Evolutionary conservation across 768 basidiomycete genomes (phyloP).

Genomic region (Leccinum rimulosum): DNA sequence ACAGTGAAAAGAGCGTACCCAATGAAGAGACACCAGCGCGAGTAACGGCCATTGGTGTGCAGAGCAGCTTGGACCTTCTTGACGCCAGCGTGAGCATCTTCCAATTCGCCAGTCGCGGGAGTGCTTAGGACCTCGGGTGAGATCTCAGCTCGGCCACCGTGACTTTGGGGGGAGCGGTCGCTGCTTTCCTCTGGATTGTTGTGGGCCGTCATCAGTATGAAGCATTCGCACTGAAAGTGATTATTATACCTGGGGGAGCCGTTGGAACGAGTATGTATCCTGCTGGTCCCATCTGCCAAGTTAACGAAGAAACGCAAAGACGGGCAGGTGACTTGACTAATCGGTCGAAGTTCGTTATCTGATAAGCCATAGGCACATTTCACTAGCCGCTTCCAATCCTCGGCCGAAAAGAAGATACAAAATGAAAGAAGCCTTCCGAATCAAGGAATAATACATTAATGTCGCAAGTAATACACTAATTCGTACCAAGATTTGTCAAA

Average conservation of each 20-base stretch:
- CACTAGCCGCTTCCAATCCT: background rate
- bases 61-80: constrained; percentile 49
- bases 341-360: constrained; percentile 2
- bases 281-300: constrained; percentile 12
- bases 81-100: constrained; percentile 41
- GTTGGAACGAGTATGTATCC: constrained; percentile 19
- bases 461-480: background rate
- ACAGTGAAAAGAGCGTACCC: constrained; percentile 38
- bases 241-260: constrained; percentile 12
- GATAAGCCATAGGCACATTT: constrained; percentile 2
- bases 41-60: constrained; percentile 50
- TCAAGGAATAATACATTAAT: background rate
- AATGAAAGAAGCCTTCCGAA: background rate
- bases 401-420: background rate
- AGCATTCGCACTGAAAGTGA: no score
- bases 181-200: constrained; percentile 3
- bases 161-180: background rate
- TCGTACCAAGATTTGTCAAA: background rate
- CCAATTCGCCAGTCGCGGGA: constrained; percentile 2
- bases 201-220: constrained; percentile 2
- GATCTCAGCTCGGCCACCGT: background rate
- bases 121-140: background rate
- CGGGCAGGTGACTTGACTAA: background rate
- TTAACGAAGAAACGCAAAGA: background rate
- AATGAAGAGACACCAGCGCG: constrained; percentile 58